Evolutionary conservation across 169 alveolate genomes (phyloP), one percentile per base, ranked within the genome.

Genomic region (Babesia ovata): DNA sequence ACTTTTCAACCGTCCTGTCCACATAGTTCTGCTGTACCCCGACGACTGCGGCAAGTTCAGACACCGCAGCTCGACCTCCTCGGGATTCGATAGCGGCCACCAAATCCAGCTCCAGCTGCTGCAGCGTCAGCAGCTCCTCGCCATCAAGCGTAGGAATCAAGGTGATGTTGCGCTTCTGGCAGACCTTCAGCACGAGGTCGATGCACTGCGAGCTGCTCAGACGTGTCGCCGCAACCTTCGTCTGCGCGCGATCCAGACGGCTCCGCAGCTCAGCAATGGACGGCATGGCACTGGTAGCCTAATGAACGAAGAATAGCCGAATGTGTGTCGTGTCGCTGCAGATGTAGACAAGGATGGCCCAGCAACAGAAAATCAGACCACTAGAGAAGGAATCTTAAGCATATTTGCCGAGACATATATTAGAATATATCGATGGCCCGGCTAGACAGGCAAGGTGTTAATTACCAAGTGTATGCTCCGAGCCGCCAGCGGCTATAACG

Each of bases 191-290:
- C 69, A 83, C 58, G 12, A 83, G 9, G 61, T 83, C 90, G 46
- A 83, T 75, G 42, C 90, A 83, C 83, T 83, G 86, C 12, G 74
- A 50, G 21, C 70, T 73, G 62, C 90, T 74, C 48, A 83, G 71
- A 33, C 86, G 33, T 7, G 70, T 53, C 45, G 61, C 70, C 29
- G 86, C 14, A 13, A 61, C 59, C 48, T 50, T 74, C 33, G 86
- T 60, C 77, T 83, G 90, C 54, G 86, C 85, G 26, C 42, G 29
- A 10, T 83, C 81, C 36, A 83, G 44, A 19, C 86, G 73, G 56
- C 78, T 69, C 13, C 90, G 75, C 36, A 83, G 74, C 53, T 73
- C 90, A 4, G 84, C 48, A 14, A 83, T 28, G 33, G 75, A 24
- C 61, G 82, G 78, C 90, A 83, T 83, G 29, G 61, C 62, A 22